A percentile compares a stretch with the other conserved stretches of the same genome.
These are phyloP conservation scores for Mycena sanguinolenta DNA, from an alignment of 768 basidiomycete species.

Conservation along the genomic window DNA sequence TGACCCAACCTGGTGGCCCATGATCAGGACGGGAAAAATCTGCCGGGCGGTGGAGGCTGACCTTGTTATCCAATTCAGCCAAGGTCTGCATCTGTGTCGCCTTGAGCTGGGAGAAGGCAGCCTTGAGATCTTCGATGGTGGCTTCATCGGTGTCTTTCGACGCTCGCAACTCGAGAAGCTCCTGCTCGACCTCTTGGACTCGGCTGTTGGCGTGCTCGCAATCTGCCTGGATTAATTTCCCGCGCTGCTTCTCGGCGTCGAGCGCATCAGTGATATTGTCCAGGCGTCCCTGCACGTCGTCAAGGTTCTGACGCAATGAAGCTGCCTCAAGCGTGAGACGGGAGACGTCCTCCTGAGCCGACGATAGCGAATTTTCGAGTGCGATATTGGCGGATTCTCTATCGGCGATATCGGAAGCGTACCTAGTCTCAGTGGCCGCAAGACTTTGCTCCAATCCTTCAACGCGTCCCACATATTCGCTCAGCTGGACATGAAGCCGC, in stretches of 20 bases:
- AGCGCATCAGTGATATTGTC: constrained; percentile 37
- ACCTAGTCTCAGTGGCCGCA: constrained; percentile 21
- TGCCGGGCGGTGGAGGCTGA: constrained; percentile 39
- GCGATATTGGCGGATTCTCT: constrained; percentile 3
- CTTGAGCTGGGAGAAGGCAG: constrained; percentile 46
- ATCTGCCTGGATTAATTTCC: constrained; percentile 37
- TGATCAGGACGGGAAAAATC: constrained; percentile 1
- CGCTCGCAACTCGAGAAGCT: constrained; percentile 45
- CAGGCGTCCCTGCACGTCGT: constrained; percentile 14
- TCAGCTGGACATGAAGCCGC: constrained; percentile 32
- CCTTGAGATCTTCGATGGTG: constrained; percentile 51
- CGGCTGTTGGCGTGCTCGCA: constrained; percentile 35
- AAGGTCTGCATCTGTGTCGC: constrained; percentile 51
- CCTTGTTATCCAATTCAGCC: constrained; percentile 53
- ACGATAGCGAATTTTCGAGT: constrained; percentile 3
- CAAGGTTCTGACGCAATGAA: constrained; percentile 3
- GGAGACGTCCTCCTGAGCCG: constrained; percentile 13
- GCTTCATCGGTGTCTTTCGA: constrained; percentile 51
- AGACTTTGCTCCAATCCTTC: constrained; percentile 32
- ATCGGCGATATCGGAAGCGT: constrained; percentile 30
- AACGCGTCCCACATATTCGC: constrained; percentile 18
- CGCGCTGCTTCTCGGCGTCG: constrained; percentile 35
- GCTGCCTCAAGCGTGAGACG: constrained; percentile 12
- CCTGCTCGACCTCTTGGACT: constrained; percentile 47
- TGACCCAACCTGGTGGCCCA: constrained; percentile 12